Conservation (phyloP, 805 yeast species). For the Schwanniomyces polymorphus region DNA sequence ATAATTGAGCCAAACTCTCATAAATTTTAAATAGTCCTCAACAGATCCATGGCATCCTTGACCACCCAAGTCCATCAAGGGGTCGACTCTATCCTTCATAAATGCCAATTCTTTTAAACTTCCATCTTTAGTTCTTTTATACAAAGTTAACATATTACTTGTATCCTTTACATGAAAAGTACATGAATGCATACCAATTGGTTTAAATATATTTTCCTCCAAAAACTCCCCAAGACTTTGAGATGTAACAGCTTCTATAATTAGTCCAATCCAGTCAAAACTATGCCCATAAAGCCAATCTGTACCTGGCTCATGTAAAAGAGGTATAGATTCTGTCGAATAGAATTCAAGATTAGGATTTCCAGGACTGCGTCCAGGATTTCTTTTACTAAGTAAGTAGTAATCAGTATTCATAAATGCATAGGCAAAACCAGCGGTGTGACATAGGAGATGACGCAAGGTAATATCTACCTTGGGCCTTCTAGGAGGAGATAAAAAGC, state of each 20-base stretch:
- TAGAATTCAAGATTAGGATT: slow-evolving; percentile 24
- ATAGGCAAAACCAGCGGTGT: slow-evolving; percentile 37
- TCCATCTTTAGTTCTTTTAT: slow-evolving; percentile 13
- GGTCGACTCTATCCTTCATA: slow-evolving; percentile 8
- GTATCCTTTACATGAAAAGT: slow-evolving; percentile 19
- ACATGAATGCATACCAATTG: slow-evolving; percentile 32
- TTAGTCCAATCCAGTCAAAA: slow-evolving; percentile 38
- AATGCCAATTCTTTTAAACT: slow-evolving; percentile 11
- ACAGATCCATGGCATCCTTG: slow-evolving; percentile 40
- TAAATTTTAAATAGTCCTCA: slow-evolving; percentile 36
- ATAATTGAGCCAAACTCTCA: slow-evolving; percentile 39
- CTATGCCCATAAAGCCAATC: slow-evolving; percentile 37
- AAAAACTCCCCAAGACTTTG: slow-evolving; percentile 30
- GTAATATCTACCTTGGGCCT: slow-evolving; percentile 25
- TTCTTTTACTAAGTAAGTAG: slow-evolving; percentile 16
- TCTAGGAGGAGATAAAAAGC: slow-evolving; percentile 18
- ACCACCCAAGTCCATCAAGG: slow-evolving; percentile 42
- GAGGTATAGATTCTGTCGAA: slow-evolving; percentile 23
- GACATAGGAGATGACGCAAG: slow-evolving; percentile 26
- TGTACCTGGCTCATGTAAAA: slow-evolving; percentile 38
- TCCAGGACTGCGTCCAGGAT: slow-evolving; percentile 14
- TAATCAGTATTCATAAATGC: slow-evolving; percentile 31
- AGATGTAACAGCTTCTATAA: slow-evolving; percentile 34
- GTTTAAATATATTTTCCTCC: slow-evolving; percentile 28
- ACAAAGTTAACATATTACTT: slow-evolving; percentile 11